phyloP scores from a whole-genome alignment of 2,329 filamentous ascomycete genomes.

The Colletotrichum lentis region DNA sequence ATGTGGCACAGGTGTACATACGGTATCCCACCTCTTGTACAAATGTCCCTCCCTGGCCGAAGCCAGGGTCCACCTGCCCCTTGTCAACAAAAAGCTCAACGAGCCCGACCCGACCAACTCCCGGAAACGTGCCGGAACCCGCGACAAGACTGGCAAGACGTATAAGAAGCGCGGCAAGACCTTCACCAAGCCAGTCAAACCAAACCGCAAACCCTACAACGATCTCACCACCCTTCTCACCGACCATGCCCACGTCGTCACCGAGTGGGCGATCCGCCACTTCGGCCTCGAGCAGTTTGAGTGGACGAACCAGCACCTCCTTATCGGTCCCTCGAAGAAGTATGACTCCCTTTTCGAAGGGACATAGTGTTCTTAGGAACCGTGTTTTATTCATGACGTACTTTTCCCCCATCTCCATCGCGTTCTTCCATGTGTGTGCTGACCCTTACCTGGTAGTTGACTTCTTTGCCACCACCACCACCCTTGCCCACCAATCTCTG shows the following conservation, averaged over 20 bases:
- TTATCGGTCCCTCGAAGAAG: not conserved
- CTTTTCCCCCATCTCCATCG: no score
- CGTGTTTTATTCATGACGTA: no score
- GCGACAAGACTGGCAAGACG: not conserved
- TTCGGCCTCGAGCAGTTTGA: not conserved
- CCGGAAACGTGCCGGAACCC: no score
- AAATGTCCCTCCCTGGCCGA: not conserved
- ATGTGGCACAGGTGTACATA: not conserved
- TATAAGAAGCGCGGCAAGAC: not conserved
- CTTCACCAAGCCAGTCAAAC: no score
- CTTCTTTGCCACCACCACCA: no score
- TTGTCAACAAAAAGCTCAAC: not conserved
- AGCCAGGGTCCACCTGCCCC: not conserved
- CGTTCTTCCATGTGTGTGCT: no score
- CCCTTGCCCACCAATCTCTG: no score
- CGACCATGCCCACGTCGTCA: not conserved
- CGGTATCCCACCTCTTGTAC: not conserved
- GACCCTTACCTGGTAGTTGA: no score
- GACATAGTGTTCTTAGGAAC: not conserved
- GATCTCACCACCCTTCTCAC: not conserved
- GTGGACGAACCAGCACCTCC: not conserved
- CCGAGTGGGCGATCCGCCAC: slow-evolving; percentile 6
- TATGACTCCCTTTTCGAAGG: not conserved
- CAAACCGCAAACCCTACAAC: no score
- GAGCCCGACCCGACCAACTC: no score